phyloP scores from a whole-genome alignment of 352 stramenopile genomes.

The Phytophthora ramorum region DNA sequence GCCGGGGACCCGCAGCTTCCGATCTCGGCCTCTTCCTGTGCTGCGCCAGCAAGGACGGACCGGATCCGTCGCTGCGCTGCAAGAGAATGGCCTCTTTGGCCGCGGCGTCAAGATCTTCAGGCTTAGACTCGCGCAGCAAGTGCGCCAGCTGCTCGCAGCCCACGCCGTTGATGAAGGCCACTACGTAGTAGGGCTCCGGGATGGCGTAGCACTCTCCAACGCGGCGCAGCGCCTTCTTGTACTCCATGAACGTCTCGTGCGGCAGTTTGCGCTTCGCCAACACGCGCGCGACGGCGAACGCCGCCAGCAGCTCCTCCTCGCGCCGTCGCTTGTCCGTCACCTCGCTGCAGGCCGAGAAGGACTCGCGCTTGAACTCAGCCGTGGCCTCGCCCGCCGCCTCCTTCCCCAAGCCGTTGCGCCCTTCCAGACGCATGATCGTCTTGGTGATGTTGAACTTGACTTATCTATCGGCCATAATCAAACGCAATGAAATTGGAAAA shows the following conservation, averaged over 20 bases:
- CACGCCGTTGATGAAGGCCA: slow-evolving; percentile 36
- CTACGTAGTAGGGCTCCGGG: slow-evolving; percentile 32
- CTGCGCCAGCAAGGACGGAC: slow-evolving; percentile 9
- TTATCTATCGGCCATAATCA: not conserved
- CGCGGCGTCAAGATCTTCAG: slow-evolving; percentile 20
- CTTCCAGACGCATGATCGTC: slow-evolving; percentile 21
- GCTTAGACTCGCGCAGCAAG: slow-evolving; percentile 29
- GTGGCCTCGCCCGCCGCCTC: slow-evolving; percentile 21
- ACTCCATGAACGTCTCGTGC: slow-evolving; percentile 35
- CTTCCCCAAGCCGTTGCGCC: slow-evolving; percentile 19
- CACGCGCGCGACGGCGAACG: slow-evolving; percentile 30
- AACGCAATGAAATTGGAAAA: too few species aligned
- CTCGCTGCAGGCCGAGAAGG: slow-evolving; percentile 1
- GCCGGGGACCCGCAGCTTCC: not conserved
- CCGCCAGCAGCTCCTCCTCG: slow-evolving; percentile 28
- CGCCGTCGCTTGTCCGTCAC: slow-evolving; percentile 16
- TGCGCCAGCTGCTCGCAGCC: slow-evolving; percentile 19
- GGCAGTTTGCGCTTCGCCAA: slow-evolving; percentile 26
- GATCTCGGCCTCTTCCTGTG: slow-evolving; percentile 8
- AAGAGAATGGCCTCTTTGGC: slow-evolving; percentile 34
- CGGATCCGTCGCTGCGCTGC: slow-evolving; percentile 30
- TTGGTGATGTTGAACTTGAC: slow-evolving; percentile 18
- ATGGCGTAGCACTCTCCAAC: slow-evolving; percentile 26
- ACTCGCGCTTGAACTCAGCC: slow-evolving; percentile 29
- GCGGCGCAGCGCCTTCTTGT: slow-evolving; percentile 26